Base-by-base conservation (phyloP, 495 filamentous ascomycete genomes). In the Pyronema omphalodes region DNA sequence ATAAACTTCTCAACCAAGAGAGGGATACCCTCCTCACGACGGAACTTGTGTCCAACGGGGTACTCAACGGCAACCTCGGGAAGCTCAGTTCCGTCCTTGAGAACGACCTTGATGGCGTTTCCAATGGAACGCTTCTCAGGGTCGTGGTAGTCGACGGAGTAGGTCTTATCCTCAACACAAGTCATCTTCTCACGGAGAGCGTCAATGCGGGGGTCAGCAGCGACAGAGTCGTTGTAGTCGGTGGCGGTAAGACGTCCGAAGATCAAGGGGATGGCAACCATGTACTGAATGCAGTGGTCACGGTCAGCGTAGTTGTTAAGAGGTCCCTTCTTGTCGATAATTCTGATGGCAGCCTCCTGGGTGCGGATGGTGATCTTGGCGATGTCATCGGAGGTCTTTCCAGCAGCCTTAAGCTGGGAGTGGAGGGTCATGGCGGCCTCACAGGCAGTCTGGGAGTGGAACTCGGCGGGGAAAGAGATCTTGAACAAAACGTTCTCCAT, bases 401-500 rank as follows among this genome's bases (percentile, higher is more conserved):
- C 88, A 70, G 84, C 70, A 8, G 76, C 75, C 62, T 82, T 81
- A 15, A 98, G 79, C 69, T 87, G 79, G 64, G 75, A 72, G 72
- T 91, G 78, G 66, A 98, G 80, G 62, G 78, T 82, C 74, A 94
- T 76, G 7, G 91, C 87, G 14, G 86, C 86, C 71, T 98, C 91
- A 56, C 95, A 88, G 60, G 91, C 91, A 19, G 91, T 98, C 71
- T 98, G 91, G 11, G 91, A 96, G 75, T 98, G 91, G 78, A 98
- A 98, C 67, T 98, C 91, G 58, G 91, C 91, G 83, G 50, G 36
- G 51, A 57, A 58, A 34, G 91, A 98, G 40, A 98, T 93, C 76
- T 98, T 98, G 77, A 98, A 98, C 46, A 98, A 83, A 45, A 98
- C 84, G 67, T 96, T 98, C 78, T 98, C 91, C 91, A 98, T 98